These are phyloP conservation scores for Corrigiola litoralis DNA, from an alignment of 179 eudicot species.

Conservation along the genomic window DNA sequence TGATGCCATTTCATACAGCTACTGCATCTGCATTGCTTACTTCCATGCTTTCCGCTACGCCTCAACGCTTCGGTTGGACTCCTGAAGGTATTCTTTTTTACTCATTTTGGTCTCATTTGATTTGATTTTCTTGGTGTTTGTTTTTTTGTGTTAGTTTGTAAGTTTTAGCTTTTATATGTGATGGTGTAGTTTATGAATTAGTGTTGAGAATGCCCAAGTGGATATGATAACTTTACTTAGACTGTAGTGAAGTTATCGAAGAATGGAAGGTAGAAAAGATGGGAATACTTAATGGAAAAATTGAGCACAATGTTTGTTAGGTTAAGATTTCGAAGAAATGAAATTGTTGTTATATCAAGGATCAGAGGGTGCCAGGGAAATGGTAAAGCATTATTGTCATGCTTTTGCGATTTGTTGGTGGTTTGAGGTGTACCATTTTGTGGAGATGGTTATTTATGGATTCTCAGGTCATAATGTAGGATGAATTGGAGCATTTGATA, in stretches of 20 bases:
- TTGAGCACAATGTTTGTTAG: no score
- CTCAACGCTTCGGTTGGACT: slow-evolving; percentile 59
- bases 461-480: background rate
- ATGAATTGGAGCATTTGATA: background rate
- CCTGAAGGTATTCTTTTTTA: slow-evolving; percentile 46
- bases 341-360: no score
- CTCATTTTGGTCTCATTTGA: background rate
- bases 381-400: no score
- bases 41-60: slow-evolving; percentile 66
- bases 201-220: no score
- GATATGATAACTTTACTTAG: no score
- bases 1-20: slow-evolving; percentile 84
- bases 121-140: background rate
- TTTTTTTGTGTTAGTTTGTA: background rate
- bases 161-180: background rate
- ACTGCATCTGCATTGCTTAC: slow-evolving; percentile 82
- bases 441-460: background rate
- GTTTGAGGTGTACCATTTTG: background rate
- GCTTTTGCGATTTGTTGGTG: background rate
- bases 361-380: no score
- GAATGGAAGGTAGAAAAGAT: no score
- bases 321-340: no score
- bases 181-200: background rate
- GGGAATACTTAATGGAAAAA: no score
- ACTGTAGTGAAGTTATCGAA: no score